Conservation (phyloP, 805 yeast species). For the Starmerella khaoyaiensis region DNA sequence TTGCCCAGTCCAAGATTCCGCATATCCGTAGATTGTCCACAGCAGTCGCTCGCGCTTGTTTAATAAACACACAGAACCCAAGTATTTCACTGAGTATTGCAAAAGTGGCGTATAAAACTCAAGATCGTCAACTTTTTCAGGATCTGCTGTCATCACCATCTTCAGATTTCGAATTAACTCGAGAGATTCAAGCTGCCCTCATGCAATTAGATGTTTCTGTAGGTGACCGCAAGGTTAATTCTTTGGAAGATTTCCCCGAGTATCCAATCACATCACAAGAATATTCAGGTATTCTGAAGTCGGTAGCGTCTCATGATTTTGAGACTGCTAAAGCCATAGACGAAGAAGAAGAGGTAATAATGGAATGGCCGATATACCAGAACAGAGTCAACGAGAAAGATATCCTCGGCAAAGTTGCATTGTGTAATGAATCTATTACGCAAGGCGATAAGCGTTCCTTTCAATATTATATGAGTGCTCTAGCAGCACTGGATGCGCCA, state of each 20-base stretch:
- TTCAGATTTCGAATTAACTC: not conserved
- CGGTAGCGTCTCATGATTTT: too few relatives aligned
- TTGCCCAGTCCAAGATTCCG: constrained; percentile 7
- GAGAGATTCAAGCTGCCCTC: not conserved
- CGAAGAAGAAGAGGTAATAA: too few relatives aligned
- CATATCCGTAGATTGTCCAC: not conserved
- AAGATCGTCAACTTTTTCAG: constrained; percentile 4
- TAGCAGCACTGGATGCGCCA: not conserved
- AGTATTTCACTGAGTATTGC: constrained; percentile 10
- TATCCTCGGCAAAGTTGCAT: constrained; percentile 7
- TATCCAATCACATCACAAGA: too few relatives aligned
- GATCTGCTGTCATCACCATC: constrained; percentile 1
- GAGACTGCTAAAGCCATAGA: too few relatives aligned
- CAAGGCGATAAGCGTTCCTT: not conserved
- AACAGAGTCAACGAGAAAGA: not conserved
- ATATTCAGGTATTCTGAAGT: too few relatives aligned
- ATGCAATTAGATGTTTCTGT: constrained; percentile 5
- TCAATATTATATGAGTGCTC: not conserved
- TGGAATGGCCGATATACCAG: too few relatives aligned
- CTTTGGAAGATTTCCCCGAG: too few relatives aligned
- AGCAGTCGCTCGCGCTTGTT: constrained; percentile 10
- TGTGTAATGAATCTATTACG: constrained; percentile 15
- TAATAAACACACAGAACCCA: constrained; percentile 7
- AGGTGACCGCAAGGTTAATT: not conserved
- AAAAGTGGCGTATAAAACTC: constrained; percentile 6